Evolutionary conservation across 2,329 filamentous ascomycete genomes (phyloP).

Genomic region (Stromatinia cepivora): DNA sequence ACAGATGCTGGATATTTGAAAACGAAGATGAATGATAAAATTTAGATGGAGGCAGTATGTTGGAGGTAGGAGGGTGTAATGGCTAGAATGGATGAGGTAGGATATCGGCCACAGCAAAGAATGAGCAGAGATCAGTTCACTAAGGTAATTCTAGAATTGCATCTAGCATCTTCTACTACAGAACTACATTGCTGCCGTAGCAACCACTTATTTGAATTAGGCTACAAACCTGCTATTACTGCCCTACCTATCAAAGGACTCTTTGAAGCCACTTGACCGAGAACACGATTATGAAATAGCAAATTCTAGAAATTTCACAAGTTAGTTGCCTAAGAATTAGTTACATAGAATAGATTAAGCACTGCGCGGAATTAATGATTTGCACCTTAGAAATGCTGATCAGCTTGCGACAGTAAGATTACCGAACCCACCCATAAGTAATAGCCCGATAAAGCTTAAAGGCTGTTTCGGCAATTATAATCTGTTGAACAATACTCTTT

Average conservation of each 20-base stretch:
- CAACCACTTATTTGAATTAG: not conserved
- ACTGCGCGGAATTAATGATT: no score
- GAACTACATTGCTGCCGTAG: not conserved
- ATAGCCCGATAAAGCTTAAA: no score
- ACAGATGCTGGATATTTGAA: not conserved
- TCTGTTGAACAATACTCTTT: no score
- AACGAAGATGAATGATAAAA: not conserved
- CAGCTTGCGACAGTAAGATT: no score
- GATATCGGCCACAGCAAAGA: not conserved
- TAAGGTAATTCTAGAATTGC: not conserved
- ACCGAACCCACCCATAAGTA: no score
- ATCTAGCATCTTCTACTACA: not conserved
- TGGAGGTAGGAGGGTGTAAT: not conserved
- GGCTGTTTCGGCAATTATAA: no score
- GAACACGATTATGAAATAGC: rapidly evolving
- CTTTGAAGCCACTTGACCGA: no score
- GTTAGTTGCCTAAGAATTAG: not conserved
- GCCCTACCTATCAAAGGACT: not conserved
- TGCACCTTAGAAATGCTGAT: no score
- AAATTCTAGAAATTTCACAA: no score
- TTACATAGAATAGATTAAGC: not conserved
- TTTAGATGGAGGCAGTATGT: not conserved
- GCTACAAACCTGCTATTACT: no score
- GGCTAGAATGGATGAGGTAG: not conserved
- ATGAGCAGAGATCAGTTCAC: not conserved